A percentile compares a stretch with the other conserved stretches of the same genome.
phyloP scores from a whole-genome alignment of 2,329 filamentous ascomycete species.

The Fonsecaea multimorphosa region DNA sequence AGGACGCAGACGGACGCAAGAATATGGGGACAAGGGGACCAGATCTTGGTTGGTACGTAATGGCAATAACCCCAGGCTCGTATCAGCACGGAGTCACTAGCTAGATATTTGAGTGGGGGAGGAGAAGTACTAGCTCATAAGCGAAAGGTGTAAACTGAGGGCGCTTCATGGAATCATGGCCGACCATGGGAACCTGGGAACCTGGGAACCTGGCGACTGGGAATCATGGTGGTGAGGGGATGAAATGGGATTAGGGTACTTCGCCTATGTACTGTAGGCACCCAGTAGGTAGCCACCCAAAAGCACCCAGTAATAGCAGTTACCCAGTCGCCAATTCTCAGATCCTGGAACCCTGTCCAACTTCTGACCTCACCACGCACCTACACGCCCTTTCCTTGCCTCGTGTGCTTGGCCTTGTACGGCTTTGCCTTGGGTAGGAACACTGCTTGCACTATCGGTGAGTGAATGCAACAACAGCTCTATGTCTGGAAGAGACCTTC shows the following conservation, averaged over 20 bases:
- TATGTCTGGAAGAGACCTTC: neutral
- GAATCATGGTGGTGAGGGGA: neutral
- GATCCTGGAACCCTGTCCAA: conserved; percentile 6
- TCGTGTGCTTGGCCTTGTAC: neutral
- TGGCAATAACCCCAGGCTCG: neutral
- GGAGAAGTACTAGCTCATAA: neutral
- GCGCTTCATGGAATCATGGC: no score
- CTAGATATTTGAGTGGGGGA: neutral
- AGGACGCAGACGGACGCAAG: neutral
- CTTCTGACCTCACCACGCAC: conserved; percentile 14
- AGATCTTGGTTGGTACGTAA: conserved; percentile 5
- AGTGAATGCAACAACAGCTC: neutral
- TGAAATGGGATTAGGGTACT: neutral
- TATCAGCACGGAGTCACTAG: neutral
- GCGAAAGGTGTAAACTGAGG: neutral
- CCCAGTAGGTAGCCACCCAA: neutral
- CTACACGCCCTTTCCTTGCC: neutral
- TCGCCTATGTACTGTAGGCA: no score
- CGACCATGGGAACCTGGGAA: no score
- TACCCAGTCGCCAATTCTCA: neutral
- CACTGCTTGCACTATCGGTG: conserved; percentile 7
- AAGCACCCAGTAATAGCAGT: no score
- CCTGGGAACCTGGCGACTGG: no score
- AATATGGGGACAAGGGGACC: neutral
- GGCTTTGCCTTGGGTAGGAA: neutral